Base-by-base conservation (phyloP, 2,329 filamentous ascomycete genomes). In the Plectosphaerella cucumerina region DNA sequence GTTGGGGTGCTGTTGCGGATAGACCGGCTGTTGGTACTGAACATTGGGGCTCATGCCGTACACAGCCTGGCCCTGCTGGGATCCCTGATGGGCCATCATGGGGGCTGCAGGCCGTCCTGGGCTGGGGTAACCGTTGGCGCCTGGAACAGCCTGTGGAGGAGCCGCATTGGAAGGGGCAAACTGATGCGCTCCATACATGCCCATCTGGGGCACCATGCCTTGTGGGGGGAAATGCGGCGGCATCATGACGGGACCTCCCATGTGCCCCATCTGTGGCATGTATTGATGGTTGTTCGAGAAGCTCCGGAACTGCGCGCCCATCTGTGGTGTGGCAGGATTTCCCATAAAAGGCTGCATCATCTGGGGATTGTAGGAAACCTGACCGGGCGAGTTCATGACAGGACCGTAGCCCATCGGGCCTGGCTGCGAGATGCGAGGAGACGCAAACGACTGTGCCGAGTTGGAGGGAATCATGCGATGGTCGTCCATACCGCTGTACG, bases 11-110 rank as follows among this genome's bases (percentile, higher is more conserved):
- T 87, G 87, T 31, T 83, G 81, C 53, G 77, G 75, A 68, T 87
- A 91, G 49, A 84, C 82, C 35, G 87, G 87, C 64, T 90, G 88
- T 62, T 85, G 87, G 63, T 87, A 89, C 63, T 86, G 86, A 69
- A 86, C 79, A 49, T 77, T 85, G 42, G 86, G 86, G 61, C 85
- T 88, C 85, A 92, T 89, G 56, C 81, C 87, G 75, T 81, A 92
- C 71, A 76, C 82, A 61, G 74, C 84, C 65, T 95, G 90, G 39
- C 92, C 91, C 67, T 96, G 92, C 63, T 97, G 93, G 23, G 92
- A 97, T 50, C 90, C 90, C 71, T 96, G 90, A 58, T 92, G 92
- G 62, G 86, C 89, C 93, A 97, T 97, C 85, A 95, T 90, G 2
- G 90, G 86, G 12, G 94, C 90, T 18, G 75, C 67, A 23, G 86